These are phyloP conservation scores for Metschnikowia kofuensis DNA, from an alignment of 805 yeast genomes.

Conservation along the genomic window DNA sequence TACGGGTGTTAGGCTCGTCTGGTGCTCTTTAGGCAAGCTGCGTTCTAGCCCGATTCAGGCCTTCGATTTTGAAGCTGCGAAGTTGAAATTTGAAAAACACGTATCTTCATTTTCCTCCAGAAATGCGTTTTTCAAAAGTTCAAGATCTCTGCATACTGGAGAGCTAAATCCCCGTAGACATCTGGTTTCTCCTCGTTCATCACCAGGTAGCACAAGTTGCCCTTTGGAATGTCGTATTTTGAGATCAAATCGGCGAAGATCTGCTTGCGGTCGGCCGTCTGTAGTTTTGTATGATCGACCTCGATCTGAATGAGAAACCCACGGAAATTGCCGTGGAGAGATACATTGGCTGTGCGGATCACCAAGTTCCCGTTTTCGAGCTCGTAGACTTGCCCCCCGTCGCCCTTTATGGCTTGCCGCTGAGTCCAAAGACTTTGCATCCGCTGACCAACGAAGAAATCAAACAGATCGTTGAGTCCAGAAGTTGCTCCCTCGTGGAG, in stretches of 20 bases:
- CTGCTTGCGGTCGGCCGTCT: slow-evolving; percentile 6
- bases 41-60: not conserved
- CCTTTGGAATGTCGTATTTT: slow-evolving; percentile 40
- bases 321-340: slow-evolving; percentile 69
- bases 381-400: slow-evolving; percentile 67
- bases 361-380: slow-evolving; percentile 50
- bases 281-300: slow-evolving; percentile 18
- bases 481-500: slow-evolving; percentile 52
- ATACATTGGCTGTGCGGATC: slow-evolving; percentile 66
- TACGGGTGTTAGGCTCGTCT: slow-evolving; percentile 1
- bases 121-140: too few species aligned
- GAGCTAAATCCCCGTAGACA: slow-evolving; percentile 37
- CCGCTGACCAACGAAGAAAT: slow-evolving; percentile 51
- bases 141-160: slow-evolving; percentile 40
- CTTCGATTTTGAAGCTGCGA: not conserved
- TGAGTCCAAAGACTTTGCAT: slow-evolving; percentile 68
- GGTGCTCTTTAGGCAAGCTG: too few species aligned
- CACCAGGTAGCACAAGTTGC: slow-evolving; percentile 32
- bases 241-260: slow-evolving; percentile 26
- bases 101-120: not conserved
- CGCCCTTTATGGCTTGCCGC: slow-evolving; percentile 69
- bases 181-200: slow-evolving; percentile 27
- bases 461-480: slow-evolving; percentile 57
- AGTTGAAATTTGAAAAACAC: too few species aligned
- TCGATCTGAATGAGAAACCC: slow-evolving; percentile 67